Conservation (phyloP, 78 protist genomes). For the Dictyostelium purpureum region DNA sequence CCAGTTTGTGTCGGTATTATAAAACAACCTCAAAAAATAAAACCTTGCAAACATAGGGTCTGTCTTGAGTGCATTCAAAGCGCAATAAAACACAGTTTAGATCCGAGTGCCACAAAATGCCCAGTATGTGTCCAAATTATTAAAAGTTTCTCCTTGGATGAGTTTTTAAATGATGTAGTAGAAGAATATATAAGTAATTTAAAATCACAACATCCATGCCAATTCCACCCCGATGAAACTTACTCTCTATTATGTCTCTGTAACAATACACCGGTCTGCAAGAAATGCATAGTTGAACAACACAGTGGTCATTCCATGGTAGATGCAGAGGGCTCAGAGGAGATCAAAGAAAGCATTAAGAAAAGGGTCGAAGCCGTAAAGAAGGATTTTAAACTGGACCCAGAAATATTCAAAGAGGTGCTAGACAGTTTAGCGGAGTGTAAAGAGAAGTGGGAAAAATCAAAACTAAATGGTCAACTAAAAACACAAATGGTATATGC, state of each 20-base stretch:
- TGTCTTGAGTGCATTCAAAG: not conserved
- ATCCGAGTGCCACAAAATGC: not conserved
- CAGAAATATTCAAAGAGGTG: not conserved
- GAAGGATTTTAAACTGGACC: not conserved
- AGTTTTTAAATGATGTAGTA: not conserved
- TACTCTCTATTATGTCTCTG: not conserved
- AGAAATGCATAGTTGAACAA: not conserved
- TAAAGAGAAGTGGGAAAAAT: not conserved
- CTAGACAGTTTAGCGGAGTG: not conserved
- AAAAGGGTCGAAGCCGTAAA: too few relatives aligned
- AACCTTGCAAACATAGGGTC: not conserved
- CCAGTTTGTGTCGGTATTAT: not conserved
- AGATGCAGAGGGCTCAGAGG: not conserved
- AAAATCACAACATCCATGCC: not conserved
- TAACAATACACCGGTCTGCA: not conserved
- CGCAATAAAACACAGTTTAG: not conserved
- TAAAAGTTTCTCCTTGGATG: not conserved
- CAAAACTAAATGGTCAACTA: not conserved
- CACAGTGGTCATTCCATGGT: not conserved
- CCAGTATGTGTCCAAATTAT: not conserved
- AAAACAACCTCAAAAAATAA: not conserved
- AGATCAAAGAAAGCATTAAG: not conserved
- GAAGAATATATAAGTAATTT: too few relatives aligned
- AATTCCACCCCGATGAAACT: not conserved
- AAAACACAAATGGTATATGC: not conserved